phyloP scores from a whole-genome alignment of 1,139 yeast species.

The Debaryomyces udenii region DNA sequence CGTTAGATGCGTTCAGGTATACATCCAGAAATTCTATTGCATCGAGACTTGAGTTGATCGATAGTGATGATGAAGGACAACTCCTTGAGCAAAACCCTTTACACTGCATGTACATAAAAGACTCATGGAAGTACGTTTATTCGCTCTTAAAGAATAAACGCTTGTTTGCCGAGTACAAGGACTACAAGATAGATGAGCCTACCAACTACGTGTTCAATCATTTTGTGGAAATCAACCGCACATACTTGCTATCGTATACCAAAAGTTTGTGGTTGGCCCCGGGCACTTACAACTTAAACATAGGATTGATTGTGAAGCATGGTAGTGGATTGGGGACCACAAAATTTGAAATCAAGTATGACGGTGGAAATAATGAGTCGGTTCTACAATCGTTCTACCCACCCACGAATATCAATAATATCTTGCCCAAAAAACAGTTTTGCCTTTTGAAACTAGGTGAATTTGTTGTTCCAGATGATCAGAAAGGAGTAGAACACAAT shows the following conservation, averaged over 20 bases:
- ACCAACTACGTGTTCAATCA: conserved; percentile 47
- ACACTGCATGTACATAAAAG: conserved; percentile 38
- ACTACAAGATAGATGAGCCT: conserved; percentile 56
- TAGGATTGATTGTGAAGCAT: conserved; percentile 55
- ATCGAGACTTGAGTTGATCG: conserved; percentile 26
- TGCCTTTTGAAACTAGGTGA: conserved; percentile 57
- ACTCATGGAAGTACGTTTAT: conserved; percentile 60
- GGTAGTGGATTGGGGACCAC: conserved; percentile 65
- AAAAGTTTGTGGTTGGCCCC: conserved; percentile 52
- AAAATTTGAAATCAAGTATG: conserved; percentile 49
- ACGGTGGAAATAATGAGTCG: conserved; percentile 23
- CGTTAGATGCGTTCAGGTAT: conserved; percentile 51
- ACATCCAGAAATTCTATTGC: conserved; percentile 39
- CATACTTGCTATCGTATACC: conserved; percentile 52
- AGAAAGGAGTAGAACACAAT: conserved; percentile 6
- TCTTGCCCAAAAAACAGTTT: conserved; percentile 56
- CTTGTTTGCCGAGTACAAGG: conserved; percentile 54
- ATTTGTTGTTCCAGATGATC: conserved; percentile 32
- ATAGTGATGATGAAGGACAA: conserved; percentile 11
- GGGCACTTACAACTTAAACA: conserved; percentile 53
- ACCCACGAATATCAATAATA: conserved; percentile 59
- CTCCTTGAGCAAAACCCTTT: conserved; percentile 20
- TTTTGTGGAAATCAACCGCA: conserved; percentile 49
- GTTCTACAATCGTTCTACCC: conserved; percentile 50
- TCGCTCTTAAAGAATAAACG: conserved; percentile 54